Evolutionary conservation across 305 asterid genomes (phyloP).

Genomic region (Solanum chacoense): DNA sequence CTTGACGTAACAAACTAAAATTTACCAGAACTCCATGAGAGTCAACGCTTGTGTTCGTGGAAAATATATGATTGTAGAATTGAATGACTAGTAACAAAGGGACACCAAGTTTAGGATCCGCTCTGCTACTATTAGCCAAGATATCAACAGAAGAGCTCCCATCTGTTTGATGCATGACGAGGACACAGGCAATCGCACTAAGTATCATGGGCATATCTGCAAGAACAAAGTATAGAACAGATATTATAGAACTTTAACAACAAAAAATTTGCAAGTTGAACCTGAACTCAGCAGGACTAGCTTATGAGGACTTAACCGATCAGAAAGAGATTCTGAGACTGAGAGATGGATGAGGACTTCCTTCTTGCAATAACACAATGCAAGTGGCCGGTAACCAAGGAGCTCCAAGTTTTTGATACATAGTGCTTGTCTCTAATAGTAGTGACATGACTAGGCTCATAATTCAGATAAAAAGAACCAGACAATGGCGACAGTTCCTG

Average conservation of each 20-base stretch:
- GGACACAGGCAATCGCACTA: slow-evolving; percentile 62
- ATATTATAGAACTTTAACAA: neutral
- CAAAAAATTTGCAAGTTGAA: neutral
- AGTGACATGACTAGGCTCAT: slow-evolving; percentile 15
- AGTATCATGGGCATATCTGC: slow-evolving; percentile 68
- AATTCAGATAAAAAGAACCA: slow-evolving; percentile 32
- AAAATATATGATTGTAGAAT: slow-evolving; percentile 62
- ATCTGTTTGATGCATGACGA: slow-evolving; percentile 50
- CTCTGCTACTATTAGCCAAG: slow-evolving; percentile 43
- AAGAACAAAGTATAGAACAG: slow-evolving; percentile 3
- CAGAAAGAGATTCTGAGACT: slow-evolving; percentile 33
- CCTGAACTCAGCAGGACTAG: neutral
- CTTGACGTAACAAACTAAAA: slow-evolving; percentile 12
- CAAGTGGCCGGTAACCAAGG: slow-evolving; percentile 42
- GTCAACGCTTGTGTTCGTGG: slow-evolving; percentile 32
- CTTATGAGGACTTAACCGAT: slow-evolving; percentile 28
- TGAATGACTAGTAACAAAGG: slow-evolving; percentile 59
- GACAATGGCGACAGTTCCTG: slow-evolving; percentile 59
- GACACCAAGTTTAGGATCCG: slow-evolving; percentile 69
- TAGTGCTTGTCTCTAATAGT: slow-evolving; percentile 20
- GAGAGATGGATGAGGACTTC: slow-evolving; percentile 29
- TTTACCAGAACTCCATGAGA: slow-evolving; percentile 63
- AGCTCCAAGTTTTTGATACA: slow-evolving; percentile 38
- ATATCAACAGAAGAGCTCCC: slow-evolving; percentile 49
- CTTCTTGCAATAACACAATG: slow-evolving; percentile 28